These are phyloP conservation scores for Physaria fendleri DNA, from an alignment of 345 rosid species.

Conservation along the genomic window DNA sequence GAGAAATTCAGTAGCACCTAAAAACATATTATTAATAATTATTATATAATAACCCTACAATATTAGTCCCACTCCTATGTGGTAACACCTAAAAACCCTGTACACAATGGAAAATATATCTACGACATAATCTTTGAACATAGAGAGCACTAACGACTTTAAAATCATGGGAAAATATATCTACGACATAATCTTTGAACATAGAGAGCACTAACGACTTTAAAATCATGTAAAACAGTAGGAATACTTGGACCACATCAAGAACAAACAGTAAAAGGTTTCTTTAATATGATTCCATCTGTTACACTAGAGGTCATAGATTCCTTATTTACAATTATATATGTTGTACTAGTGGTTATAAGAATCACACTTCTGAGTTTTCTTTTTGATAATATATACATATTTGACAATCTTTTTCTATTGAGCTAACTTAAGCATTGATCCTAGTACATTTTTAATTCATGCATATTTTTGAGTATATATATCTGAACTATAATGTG, in stretches of 20 bases:
- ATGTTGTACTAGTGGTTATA: no score
- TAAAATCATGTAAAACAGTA: conserved; percentile 11
- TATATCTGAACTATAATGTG: neutral
- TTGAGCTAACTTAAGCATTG: no score
- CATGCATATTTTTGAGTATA: neutral
- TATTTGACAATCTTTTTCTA: no score
- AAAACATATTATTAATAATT: neutral
- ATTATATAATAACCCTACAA: neutral
- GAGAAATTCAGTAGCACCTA: conserved; percentile 6
- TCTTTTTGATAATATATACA: no score
- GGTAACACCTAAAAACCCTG: conserved; percentile 15
- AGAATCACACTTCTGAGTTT: no score
- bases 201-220: conserved; percentile 23
- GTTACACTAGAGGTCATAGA: conserved; percentile 12
- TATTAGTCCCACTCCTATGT: neutral
- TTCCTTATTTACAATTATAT: neutral
- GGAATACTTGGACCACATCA: conserved; percentile 19
- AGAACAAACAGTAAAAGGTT: conserved; percentile 18
- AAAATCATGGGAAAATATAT: conserved; percentile 17
- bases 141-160: conserved; percentile 23
- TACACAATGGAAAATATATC: conserved; percentile 17
- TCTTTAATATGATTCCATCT: conserved; percentile 4
- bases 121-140: conserved; percentile 31
- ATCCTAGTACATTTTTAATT: neutral
- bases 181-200: conserved; percentile 33